Conservation (phyloP, 73 alveolate genomes). For the Tetrahymena borealis region DNA sequence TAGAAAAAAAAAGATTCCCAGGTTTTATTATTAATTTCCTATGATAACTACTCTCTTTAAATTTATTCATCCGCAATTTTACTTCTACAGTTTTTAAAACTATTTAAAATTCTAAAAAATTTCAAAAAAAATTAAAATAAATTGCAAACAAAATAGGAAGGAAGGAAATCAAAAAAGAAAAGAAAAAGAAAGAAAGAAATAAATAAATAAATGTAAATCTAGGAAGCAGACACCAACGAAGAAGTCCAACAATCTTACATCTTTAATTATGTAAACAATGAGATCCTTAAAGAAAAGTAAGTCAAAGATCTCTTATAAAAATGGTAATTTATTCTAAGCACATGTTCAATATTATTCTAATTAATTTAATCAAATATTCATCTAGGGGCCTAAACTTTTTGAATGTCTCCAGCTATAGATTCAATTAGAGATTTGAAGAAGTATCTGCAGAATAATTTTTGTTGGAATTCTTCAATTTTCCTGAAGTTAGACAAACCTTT, state of each 20-base stretch:
- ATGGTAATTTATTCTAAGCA: neutral
- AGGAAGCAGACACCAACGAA: neutral
- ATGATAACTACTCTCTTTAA: neutral
- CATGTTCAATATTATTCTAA: neutral
- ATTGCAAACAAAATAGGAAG: neutral
- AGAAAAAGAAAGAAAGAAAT: neutral
- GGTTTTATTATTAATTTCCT: neutral
- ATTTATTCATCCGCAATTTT: constrained; percentile 1
- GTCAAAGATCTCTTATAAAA: neutral
- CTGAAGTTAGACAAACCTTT: neutral
- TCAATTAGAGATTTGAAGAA: neutral
- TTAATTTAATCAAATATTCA: neutral
- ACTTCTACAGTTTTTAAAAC: constrained; percentile 1
- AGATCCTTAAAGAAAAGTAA: neutral
- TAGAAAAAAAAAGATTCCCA: neutral
- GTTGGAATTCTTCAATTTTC: neutral
- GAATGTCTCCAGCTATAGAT: neutral
- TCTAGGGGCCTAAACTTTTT: neutral
- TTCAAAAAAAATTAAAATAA: neutral
- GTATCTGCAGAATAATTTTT: neutral
- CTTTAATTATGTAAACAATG: neutral
- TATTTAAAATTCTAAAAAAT: neutral
- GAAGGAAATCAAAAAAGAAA: neutral
- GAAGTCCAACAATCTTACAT: neutral
- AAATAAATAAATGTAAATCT: neutral